phyloP scores from a whole-genome alignment of 1,284 basidiomycete genomes.

The Phenoliferia sp. region DNA sequence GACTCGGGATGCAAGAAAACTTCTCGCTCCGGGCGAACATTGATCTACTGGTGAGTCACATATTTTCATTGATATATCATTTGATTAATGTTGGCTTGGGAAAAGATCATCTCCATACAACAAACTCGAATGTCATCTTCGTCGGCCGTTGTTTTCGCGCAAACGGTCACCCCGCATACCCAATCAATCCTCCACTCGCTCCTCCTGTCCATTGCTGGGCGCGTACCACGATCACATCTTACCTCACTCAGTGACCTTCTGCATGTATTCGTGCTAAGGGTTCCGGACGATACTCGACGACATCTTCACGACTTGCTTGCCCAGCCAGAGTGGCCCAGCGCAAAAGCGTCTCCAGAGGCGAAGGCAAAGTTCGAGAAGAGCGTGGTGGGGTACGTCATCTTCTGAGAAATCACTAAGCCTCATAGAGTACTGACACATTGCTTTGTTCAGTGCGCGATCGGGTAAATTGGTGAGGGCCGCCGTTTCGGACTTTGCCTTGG shows the following conservation, averaged over 20 bases:
- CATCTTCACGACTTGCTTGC: constrained; percentile 27
- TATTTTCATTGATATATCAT: not conserved
- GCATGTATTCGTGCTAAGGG: constrained; percentile 34
- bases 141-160: constrained; percentile 14
- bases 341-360: constrained; percentile 17
- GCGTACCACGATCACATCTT: constrained; percentile 34
- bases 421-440: not conserved
- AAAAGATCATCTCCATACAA: constrained; percentile 33
- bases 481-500: constrained; percentile 33
- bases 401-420: not conserved
- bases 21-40: constrained; percentile 34
- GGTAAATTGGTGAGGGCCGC: constrained; percentile 30
- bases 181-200: constrained; percentile 21
- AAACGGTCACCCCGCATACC: constrained; percentile 12
- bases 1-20: constrained; percentile 34
- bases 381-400: constrained; percentile 19
- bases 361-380: constrained; percentile 30
- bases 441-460: constrained; percentile 23
- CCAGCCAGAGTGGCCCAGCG: constrained; percentile 19
- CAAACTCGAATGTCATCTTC: constrained; percentile 29
- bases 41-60: constrained; percentile 26
- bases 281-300: constrained; percentile 26
- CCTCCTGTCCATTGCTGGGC: constrained; percentile 26
- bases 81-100: no score
- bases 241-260: constrained; percentile 34